Base-by-base conservation (phyloP, 169 alveolate species). In the Toxoplasma gondii region DNA sequence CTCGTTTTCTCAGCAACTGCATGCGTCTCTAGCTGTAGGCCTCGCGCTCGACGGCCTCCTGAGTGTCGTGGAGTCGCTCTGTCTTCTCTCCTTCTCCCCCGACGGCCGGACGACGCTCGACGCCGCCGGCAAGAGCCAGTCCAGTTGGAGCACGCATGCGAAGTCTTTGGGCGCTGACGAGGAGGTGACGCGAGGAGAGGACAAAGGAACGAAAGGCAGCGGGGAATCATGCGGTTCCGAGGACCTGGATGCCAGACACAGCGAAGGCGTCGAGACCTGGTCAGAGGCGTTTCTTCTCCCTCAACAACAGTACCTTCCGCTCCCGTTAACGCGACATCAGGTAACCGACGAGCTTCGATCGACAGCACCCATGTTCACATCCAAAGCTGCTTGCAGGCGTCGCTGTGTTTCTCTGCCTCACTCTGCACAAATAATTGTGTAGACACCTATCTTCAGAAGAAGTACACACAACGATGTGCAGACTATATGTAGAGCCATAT, bases 31-130 rank as follows among this genome's bases (percentile, higher is more conserved):
- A 22, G 90, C 64, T 10, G 64, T 43, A 9, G 53, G 90, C 67
- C 34, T 82, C 53, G 53, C 90, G 34, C 67, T 82, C 24, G 64
- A 82, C 41, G 90, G 69, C 67, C 90, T 82, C 39, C 90, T 82
- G 34, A 36, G 5, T 1, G 9, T 82, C 34, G 90, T 82, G n/a
- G 54, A 82, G 38, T 82, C 90, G 54, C 67, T 82, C 4, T 82
- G 39, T 41, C 38, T 82, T 39, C 53, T 82, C 39, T 41, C 90
- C 19, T 82, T 82, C 64, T 36, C 90, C 38, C n/a, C n/a, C 5
- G 49, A 78, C 16, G 86, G 16, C 16, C 74, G n/a, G 74, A 64
- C 34, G 74, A 64, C 34, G 34, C 22, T 31, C 31, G 7, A 1
- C 34, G 74, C 31, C 74, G 44, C 39, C 39, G 86, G 4, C 29